Conservation (phyloP, 345 rosid species). For the Euphorbia peplus region DNA sequence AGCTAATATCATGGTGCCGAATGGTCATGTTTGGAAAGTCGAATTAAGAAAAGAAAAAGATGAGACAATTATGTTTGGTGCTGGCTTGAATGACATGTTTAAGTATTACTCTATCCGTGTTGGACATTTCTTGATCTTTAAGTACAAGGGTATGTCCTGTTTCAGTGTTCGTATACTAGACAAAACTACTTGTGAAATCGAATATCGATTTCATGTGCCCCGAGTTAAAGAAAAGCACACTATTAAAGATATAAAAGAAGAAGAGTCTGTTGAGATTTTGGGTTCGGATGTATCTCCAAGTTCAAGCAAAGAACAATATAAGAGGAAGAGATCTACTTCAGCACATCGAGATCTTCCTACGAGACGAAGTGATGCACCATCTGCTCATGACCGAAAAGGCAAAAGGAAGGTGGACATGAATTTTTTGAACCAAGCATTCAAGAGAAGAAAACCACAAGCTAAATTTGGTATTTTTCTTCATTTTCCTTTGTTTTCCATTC, state of each 20-base stretch:
- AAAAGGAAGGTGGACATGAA: too few relatives aligned
- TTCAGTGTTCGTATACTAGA: slow-evolving; percentile 9
- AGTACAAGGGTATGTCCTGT: slow-evolving; percentile 7
- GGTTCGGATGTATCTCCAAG: neutral
- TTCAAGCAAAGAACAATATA: neutral
- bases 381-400: too few relatives aligned
- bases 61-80: neutral
- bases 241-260: neutral
- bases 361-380: too few relatives aligned
- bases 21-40: neutral
- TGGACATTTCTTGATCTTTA: slow-evolving; percentile 2
- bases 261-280: neutral
- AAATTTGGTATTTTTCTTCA: too few relatives aligned
- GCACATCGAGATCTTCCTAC: too few relatives aligned
- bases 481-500: too few relatives aligned
- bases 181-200: slow-evolving; percentile 5
- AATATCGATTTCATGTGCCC: neutral
- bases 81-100: neutral
- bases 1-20: neutral
- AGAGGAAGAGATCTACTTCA: too few relatives aligned
- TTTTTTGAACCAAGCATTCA: too few relatives aligned
- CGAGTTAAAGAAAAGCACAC: too few relatives aligned
- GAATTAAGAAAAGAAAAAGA: neutral
- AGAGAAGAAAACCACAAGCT: too few relatives aligned
- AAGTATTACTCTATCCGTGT: neutral